Evolutionary conservation across 23 red algal genomes (phyloP).

Genomic region (Chondrus crispus): DNA sequence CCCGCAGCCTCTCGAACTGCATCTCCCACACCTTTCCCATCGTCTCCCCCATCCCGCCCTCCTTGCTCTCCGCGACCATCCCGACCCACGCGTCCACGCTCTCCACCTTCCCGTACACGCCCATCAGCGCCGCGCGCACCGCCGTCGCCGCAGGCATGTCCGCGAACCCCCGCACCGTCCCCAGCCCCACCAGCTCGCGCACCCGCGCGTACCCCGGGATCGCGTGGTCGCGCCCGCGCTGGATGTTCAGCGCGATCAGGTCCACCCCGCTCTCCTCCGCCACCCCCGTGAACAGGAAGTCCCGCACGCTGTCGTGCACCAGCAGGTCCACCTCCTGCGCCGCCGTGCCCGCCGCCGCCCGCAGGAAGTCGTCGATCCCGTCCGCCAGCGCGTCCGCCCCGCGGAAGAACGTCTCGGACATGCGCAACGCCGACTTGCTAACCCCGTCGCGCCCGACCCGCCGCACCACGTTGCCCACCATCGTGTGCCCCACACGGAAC

Average conservation of each 20-base stretch:
- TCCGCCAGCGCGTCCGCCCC: background rate
- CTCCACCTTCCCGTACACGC: conserved; percentile 5
- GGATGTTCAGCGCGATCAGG: conserved; percentile 51
- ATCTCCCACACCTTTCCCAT: background rate
- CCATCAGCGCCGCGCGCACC: background rate
- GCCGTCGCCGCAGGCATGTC: conserved; percentile 16
- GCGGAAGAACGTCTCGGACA: conserved; percentile 38
- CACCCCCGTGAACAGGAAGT: conserved; percentile 24
- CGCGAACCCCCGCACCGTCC: background rate
- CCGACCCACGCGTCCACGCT: background rate
- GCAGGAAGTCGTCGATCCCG: conserved; percentile 3
- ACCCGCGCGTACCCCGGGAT: conserved; percentile 16
- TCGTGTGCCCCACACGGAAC: conserved; percentile 66
- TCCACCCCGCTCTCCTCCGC: conserved; percentile 28
- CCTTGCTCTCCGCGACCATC: background rate
- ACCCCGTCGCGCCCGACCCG: background rate
- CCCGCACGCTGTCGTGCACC: background rate
- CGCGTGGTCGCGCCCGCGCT: conserved; percentile 58
- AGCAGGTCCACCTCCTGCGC: conserved; percentile 16
- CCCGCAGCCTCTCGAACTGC: conserved; percentile 16
- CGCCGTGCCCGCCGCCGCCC: background rate
- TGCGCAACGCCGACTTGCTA: background rate
- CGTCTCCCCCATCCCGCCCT: background rate
- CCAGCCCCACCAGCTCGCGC: background rate
- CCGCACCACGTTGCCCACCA: conserved; percentile 33